Conservation (phyloP, 2,329 filamentous ascomycete species). For the Chrysoporthe austroafricana region DNA sequence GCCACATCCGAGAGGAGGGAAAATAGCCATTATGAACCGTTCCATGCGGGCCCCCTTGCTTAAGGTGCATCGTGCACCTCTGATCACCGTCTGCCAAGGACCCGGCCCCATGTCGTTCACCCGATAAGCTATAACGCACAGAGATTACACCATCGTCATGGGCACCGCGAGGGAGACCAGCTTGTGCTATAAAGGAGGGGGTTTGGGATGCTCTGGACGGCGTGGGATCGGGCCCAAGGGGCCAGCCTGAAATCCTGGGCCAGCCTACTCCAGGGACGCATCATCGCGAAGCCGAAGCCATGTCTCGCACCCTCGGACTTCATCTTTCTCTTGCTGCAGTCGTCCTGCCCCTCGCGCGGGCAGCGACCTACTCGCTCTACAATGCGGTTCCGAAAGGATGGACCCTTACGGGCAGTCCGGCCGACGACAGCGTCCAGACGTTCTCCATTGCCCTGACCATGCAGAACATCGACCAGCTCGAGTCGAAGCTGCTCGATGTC, state of each 20-base stretch:
- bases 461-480: constrained; percentile 26
- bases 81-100: background rate
- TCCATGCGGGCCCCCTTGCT: background rate
- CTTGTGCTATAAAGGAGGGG: background rate
- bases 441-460: constrained; percentile 16
- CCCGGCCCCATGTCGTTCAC: background rate
- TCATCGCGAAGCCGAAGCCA: background rate
- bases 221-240: background rate
- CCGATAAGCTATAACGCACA: constrained; percentile 7
- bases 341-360: constrained; percentile 8
- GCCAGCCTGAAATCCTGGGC: background rate
- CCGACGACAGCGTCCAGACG: constrained; percentile 2
- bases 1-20: background rate
- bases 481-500: constrained; percentile 32
- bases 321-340: background rate
- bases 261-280: background rate
- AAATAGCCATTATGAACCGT: background rate
- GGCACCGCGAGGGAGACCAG: background rate
- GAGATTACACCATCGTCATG: constrained; percentile 6
- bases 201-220: background rate
- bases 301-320: constrained; percentile 6
- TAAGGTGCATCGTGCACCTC: background rate
- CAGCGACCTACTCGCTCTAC: constrained; percentile 16
- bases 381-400: constrained; percentile 10
- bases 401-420: constrained; percentile 2